Evolutionary conservation across 495 filamentous ascomycete genomes (phyloP).

Genomic region (Penicillium simplicissimum): DNA sequence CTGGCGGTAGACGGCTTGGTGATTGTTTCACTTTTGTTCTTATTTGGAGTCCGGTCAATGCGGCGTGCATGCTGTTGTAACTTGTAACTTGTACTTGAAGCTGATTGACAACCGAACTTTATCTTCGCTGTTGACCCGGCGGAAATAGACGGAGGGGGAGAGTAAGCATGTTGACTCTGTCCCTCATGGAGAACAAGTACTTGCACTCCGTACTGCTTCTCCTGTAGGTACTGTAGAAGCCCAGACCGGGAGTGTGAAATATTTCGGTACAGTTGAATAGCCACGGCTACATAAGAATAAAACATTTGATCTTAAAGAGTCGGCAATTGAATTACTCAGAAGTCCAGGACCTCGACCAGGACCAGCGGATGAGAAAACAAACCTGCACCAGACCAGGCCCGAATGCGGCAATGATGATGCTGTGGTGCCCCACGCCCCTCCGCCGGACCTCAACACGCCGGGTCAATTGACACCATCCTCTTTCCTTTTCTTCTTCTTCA

Average conservation of each 20-base stretch:
- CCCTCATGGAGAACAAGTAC: background rate
- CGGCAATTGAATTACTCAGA: background rate
- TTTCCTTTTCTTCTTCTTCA: constrained; percentile 22
- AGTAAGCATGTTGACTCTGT: background rate
- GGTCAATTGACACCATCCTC: constrained; percentile 32
- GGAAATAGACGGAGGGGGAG: background rate
- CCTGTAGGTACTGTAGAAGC: too few species aligned
- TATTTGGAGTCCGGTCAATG: background rate
- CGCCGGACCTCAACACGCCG: constrained; percentile 47
- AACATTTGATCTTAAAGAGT: background rate
- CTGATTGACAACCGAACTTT: too few species aligned
- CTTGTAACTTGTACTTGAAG: too few species aligned
- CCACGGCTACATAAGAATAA: background rate
- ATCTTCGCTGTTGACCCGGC: background rate
- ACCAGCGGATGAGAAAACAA: constrained; percentile 6
- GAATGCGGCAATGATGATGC: constrained; percentile 38
- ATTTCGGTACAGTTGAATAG: background rate
- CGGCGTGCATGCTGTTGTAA: too few species aligned
- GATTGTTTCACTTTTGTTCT: background rate
- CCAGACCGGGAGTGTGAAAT: background rate
- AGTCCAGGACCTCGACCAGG: background rate
- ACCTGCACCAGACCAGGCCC: constrained; percentile 14
- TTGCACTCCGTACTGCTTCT: too few species aligned
- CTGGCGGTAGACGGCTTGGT: background rate
- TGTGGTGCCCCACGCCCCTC: constrained; percentile 37